phyloP scores from a whole-genome alignment of 768 basidiomycete species.

The Boletus pseudopeckii region DNA sequence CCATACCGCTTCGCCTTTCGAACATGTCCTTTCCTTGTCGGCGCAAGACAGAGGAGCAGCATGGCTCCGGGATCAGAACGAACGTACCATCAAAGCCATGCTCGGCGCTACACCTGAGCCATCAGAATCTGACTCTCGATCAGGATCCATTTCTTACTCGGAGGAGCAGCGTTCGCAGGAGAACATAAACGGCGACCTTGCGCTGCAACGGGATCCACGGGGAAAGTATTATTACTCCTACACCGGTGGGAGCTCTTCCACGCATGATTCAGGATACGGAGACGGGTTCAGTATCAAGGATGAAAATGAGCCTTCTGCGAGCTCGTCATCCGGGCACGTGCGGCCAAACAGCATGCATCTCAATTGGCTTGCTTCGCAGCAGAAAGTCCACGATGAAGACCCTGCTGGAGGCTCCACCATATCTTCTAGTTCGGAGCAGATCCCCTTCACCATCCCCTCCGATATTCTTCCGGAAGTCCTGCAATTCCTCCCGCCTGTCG shows the following conservation, averaged over 20 bases:
- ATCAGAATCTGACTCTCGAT: slow-evolving; percentile 52
- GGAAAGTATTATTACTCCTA: slow-evolving; percentile 81
- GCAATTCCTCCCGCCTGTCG: slow-evolving; percentile 44
- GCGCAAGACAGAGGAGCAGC: slow-evolving; percentile 66
- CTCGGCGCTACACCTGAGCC: slow-evolving; percentile 55
- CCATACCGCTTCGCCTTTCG: slow-evolving; percentile 41
- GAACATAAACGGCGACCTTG: slow-evolving; percentile 56
- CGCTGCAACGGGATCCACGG: slow-evolving; percentile 59
- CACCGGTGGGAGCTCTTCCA: slow-evolving; percentile 45
- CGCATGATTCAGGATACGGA: slow-evolving; percentile 53
- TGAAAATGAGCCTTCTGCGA: slow-evolving; percentile 27
- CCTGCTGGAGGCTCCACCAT: slow-evolving; percentile 6
- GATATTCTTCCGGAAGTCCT: slow-evolving; percentile 52
- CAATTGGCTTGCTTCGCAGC: slow-evolving; percentile 61
- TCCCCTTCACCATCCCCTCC: slow-evolving; percentile 24
- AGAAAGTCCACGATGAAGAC: slow-evolving; percentile 29
- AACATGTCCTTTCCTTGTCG: slow-evolving; percentile 39
- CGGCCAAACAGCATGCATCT: slow-evolving; percentile 69
- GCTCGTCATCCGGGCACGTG: slow-evolving; percentile 33
- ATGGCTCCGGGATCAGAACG: slow-evolving; percentile 83
- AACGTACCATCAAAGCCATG: slow-evolving; percentile 58
- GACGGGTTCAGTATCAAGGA: slow-evolving; percentile 41
- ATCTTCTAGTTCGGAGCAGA: slow-evolving; percentile 18
- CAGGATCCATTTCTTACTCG: slow-evolving; percentile 33
- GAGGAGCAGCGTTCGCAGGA: slow-evolving; percentile 37